A percentile compares a stretch with the other conserved stretches of the same genome.
These are phyloP conservation scores for Amoebophrya sp. DNA, from an alignment of 169 alveolate genomes.

Conservation along the genomic window DNA sequence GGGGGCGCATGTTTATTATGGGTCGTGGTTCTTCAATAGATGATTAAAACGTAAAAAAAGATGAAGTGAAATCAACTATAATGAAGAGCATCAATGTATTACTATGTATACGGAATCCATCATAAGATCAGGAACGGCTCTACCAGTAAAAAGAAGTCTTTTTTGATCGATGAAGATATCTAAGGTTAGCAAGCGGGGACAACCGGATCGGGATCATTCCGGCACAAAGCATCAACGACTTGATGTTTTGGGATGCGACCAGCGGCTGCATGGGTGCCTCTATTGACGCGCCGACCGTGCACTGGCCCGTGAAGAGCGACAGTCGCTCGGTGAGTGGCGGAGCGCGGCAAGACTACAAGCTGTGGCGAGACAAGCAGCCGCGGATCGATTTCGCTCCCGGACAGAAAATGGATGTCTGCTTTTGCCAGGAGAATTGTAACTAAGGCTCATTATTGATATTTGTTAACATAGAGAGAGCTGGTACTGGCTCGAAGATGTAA, in stretches of 20 bases:
- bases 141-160: too few species aligned
- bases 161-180: too few species aligned
- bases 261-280: background rate
- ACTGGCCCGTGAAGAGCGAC: background rate
- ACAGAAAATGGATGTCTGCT: background rate
- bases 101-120: too few species aligned
- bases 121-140: too few species aligned
- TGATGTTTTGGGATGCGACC: background rate
- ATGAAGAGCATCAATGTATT: too few species aligned
- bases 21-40: too few species aligned
- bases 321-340: background rate
- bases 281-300: background rate
- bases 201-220: background rate
- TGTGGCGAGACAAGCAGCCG: background rate
- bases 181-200: background rate
- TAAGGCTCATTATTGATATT: too few species aligned
- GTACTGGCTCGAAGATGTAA: too few species aligned
- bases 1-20: too few species aligned
- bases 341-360: background rate
- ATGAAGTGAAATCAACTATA: too few species aligned
- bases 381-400: background rate
- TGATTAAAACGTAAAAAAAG: too few species aligned
- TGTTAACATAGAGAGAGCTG: too few species aligned
- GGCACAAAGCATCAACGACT: background rate
- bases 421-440: background rate